Evolutionary conservation across 1,284 basidiomycete species (phyloP), one percentile per base, ranked within the genome.

Genomic region (Ganoderma boninense): DNA sequence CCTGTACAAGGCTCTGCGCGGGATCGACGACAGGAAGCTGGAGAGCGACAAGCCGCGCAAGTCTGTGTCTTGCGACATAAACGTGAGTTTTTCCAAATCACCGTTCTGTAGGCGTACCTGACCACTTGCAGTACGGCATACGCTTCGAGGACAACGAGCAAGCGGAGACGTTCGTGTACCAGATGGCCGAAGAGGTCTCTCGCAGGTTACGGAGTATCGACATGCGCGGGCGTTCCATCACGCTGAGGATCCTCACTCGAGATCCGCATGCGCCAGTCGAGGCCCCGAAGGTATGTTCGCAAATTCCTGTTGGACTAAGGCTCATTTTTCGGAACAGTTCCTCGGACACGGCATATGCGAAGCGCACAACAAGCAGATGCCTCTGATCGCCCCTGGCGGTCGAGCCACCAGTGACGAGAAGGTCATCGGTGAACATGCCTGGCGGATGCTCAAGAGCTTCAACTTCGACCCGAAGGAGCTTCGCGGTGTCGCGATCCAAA

Each of bases 281-380:
- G 78, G 89, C 95, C n/a, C 93, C 97, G 0, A 99, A 99, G 86
- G 94, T 94, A 81, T 71, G 67, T 43, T 20, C 11, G 38, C 18
- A n/a, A 40, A 43, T 52, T 43, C 18, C 18, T 46, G 4, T 23
- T 32, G 14, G 69, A 5, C 43, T 69, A 43, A 74, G 42, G 63
- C 32, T 20, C 38, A 23, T 40, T 5, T 8, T 32, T 38, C 7
- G 10, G 29, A 59, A 59, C 78, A 96, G 94, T 98, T 98, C 74
- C 86, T 99, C 74, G 97, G 97, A 0, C 97, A 99, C 77, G 97
- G 97, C 0, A 82, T 88, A 13, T 98, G 97, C 80, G 92, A 97
- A 66, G 87, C 90, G 0, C 94, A 92, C 82, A 96, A 91, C 79
- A 94, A 93, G 78, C 93, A 94, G 73, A 83, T 83, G 0, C 81